These are phyloP conservation scores for Bertia moriformis DNA, from an alignment of 2,329 filamentous ascomycete genomes.

Conservation along the genomic window DNA sequence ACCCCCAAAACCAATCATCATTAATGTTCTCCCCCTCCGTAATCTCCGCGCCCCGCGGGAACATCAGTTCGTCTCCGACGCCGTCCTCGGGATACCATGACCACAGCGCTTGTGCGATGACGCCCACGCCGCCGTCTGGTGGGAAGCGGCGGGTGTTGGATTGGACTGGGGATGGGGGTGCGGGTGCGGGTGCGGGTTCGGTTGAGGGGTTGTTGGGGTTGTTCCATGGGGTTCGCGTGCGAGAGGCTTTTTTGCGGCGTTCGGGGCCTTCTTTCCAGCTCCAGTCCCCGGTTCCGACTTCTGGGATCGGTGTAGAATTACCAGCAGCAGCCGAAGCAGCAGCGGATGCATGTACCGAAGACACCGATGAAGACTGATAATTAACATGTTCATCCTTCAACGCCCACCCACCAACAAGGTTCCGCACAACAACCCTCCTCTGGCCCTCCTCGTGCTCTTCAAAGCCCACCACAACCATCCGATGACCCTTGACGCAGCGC, in stretches of 20 bases:
- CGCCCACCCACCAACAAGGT: constrained; percentile 64
- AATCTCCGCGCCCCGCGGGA: constrained; percentile 72
- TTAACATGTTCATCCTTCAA: constrained; percentile 43
- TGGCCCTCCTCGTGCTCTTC: constrained; percentile 53
- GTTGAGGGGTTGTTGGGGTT: background rate
- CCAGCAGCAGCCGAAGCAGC: constrained; percentile 30
- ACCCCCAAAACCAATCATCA: constrained; percentile 78
- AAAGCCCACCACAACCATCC: constrained; percentile 72
- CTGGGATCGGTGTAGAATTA: constrained; percentile 18
- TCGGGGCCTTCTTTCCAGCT: constrained; percentile 23
- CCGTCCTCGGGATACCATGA: constrained; percentile 58
- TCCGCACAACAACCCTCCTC: constrained; percentile 51
- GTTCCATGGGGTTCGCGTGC: constrained; percentile 9
- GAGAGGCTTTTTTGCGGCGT: constrained; percentile 18
- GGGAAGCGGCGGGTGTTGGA: constrained; percentile 38
- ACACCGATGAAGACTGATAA: too few species aligned
- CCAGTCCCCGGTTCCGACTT: constrained; percentile 17
- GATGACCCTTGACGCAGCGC: constrained; percentile 64
- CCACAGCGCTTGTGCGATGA: constrained; percentile 53
- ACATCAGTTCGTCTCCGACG: constrained; percentile 63
- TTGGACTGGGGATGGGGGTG: constrained; percentile 23
- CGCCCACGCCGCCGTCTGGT: constrained; percentile 60
- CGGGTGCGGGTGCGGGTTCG: constrained; percentile 28
- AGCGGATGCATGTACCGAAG: constrained; percentile 12
- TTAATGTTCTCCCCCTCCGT: constrained; percentile 76